Base-by-base conservation (phyloP, 441 rosid genomes). In the Corymbia citriodora region DNA sequence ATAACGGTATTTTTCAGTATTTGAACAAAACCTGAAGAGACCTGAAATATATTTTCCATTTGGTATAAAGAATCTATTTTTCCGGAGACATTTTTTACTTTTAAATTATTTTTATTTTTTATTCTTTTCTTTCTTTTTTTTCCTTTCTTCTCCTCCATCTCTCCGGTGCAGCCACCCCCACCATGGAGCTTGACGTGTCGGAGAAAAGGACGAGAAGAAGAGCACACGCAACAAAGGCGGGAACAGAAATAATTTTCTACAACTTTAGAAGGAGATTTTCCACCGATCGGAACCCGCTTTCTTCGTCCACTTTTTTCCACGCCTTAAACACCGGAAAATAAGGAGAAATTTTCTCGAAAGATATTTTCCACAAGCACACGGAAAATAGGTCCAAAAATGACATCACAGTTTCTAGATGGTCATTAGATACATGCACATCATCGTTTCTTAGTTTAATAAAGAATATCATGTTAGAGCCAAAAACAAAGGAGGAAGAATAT, bases 271-370 rank as follows among this genome's bases (percentile, higher is more conserved):
- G 0, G 63, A 1, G 63, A 4, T 23, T 21, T 57, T 23, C 29
- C 63, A 57, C 0, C 29, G 0, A 57, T 0, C 3, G 0, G 6
- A 57, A 57, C 13, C 9, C 0, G 2, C 23, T 57, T 57, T 57
- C 63, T 57, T 57, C 23, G 63, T 21, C 3, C 63, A 57, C 3
- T 57, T 57, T 57, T 57, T 23, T 23, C 3, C 13, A 1, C 7
- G 1, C 63, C 13, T 2, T 12, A 57, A 57, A 0, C 29, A 10
- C 13, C 14, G 63, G 63, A 57, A 4, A 4, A 0, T 57, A 23
- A 57, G 1, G 0, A 0, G 23, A 11, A 2, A 0, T 1, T 1
- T 23, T 57, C 63, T 57, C 6, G 13, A 57, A 57, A 57, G 13
- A 57, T 57, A 10, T 1, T 57, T 57, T 57, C 29, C 63, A 23